Percentiles rank a stretch among this genome's conserved stretches.
These are phyloP conservation scores for Penicillium sp. DNA, from an alignment of 2,329 filamentous ascomycete species.

Conservation along the genomic window DNA sequence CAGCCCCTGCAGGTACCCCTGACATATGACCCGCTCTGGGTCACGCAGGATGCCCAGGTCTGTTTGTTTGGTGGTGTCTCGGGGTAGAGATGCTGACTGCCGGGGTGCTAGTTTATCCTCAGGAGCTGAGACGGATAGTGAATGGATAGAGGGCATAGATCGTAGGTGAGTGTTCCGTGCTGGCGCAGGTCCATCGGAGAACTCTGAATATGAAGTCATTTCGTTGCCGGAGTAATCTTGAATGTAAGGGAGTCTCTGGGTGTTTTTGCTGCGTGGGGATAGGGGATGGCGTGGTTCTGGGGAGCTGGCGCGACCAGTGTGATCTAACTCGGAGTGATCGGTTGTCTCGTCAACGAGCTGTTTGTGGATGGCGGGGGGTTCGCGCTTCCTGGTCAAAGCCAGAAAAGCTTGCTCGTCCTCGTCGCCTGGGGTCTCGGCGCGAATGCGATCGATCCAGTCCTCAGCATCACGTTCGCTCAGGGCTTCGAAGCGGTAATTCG, in stretches of 20 bases:
- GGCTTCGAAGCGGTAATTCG: slow-evolving; percentile 89
- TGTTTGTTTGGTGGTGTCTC: slow-evolving; percentile 64
- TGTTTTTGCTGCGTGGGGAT: slow-evolving; percentile 24
- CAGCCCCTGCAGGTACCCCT: slow-evolving; percentile 83
- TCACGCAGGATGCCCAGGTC: slow-evolving; percentile 57
- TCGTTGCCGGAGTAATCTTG: slow-evolving; percentile 63
- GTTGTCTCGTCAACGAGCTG: slow-evolving; percentile 39
- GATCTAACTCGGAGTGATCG: slow-evolving; percentile 44
- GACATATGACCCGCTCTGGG: slow-evolving; percentile 86
- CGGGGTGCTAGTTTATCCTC: slow-evolving; percentile 31
- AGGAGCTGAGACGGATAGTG: slow-evolving; percentile 29
- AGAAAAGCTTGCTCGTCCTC: slow-evolving; percentile 85
- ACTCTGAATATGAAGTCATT: slow-evolving; percentile 78
- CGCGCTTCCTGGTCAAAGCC: slow-evolving; percentile 26
- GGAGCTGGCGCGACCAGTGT: slow-evolving; percentile 31
- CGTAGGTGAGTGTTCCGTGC: slow-evolving; percentile 27
- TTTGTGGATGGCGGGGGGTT: slow-evolving; percentile 23
- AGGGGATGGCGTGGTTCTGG: slow-evolving; percentile 33
- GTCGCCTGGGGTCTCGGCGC: slow-evolving; percentile 75
- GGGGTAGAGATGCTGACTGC: slow-evolving; percentile 21
- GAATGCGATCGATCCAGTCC: slow-evolving; percentile 81
- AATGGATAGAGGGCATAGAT: slow-evolving; percentile 31
- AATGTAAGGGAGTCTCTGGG: slow-evolving; percentile 32
- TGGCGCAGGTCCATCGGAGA: slow-evolving; percentile 61
- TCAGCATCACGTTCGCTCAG: slow-evolving; percentile 69